Evolutionary conservation across 805 yeast genomes (phyloP), one percentile per base, ranked within the genome.

Genomic region (Pichia cephalocereana): DNA sequence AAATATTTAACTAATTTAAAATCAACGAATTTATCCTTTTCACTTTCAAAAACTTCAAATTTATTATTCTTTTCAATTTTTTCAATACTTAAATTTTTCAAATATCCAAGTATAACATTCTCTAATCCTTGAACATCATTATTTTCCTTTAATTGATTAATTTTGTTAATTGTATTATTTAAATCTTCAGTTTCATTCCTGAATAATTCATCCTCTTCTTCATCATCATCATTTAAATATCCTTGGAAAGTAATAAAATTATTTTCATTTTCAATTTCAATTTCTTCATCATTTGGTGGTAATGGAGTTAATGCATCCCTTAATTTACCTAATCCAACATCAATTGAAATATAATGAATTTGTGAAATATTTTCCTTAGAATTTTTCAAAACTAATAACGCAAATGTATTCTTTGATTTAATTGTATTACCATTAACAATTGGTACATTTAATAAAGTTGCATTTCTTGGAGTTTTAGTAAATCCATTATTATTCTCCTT

Each of bases 271-370:
- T 57, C 55, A 27, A 52, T 55, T 10, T 46, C 40, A 45, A 52
- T n/a, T 7, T 41, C 30, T 5, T 47, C 31, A 11, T 36, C 23
- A 12, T 32, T 28, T 10, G 53, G 54, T 31, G 80, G 68, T 38
- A 80, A 68, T 38, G 82, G 76, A 28, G 90, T 90, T 30, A 86
- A 61, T 12, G 86, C 78, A 55, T 85, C 89, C 50, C 78, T 75
- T 50, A 86, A 69, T 45, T 76, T 77, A 56, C 86, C 86, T 37
- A 76, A 66, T 6, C 93, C 95, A 36, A 80, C 77, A 51, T 82
- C 77, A 38, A 82, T 63, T 44, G 72, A 70, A 47, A 75, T 62
- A 47, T 74, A 63, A 52, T 73, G 70, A 47, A 77, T 61, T 40
- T 69, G 64, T 37, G 72, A 67, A 42, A 66, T 66, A 45, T 74